Base-by-base conservation (phyloP, 1,139 yeast species). In the Arxiozyma slooffiae region DNA sequence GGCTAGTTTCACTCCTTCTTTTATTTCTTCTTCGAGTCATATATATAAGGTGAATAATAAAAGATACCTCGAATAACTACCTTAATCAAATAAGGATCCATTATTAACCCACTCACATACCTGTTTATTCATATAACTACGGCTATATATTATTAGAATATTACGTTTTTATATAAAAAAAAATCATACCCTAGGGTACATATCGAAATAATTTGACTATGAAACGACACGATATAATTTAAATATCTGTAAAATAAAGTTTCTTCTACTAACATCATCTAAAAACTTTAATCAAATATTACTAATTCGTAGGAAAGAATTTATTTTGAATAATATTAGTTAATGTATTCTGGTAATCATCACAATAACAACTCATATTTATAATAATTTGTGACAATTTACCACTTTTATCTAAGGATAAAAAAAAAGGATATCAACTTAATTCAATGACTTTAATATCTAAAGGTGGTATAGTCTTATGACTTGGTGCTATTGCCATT, bases 151-250 rank as follows among this genome's bases (percentile, higher is more conserved):
- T 2, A 63, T 49, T 6, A 67, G 68, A 23, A 60, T 50, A 41
- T 60, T 63, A 49, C 60, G 60, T 44, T 48, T 57, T 53, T 64
- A 67, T 11, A 48, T 54, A 9, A 57, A 54, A 46, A 57, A 49
- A 49, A 50, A 62, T 14, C 65, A 64, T 37, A 63, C 56, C 9
- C 63, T 54, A 4, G 68, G 67, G 23, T 52, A 54, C 17, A 46
- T 47, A 36, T 59, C 65, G 34, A 60, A 46, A 38, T 54, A 53
- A 38, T 54, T 58, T 22, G 64, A 55, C 44, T 64, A 56, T 14
- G 68, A 67, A 17, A 62, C 50, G 4, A 64, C 62, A 23, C 66
- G 63, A 43, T 55, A 60, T 7, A 58, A 48, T 47, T 57, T 60
- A 40, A 62, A 55, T 52, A 64, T 52, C 46, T 63, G 64, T 41